Percentiles rank a stretch among this genome's conserved stretches.
phyloP scores from a whole-genome alignment of 352 stramenopile genomes.

The Globisporangium lucens region DNA sequence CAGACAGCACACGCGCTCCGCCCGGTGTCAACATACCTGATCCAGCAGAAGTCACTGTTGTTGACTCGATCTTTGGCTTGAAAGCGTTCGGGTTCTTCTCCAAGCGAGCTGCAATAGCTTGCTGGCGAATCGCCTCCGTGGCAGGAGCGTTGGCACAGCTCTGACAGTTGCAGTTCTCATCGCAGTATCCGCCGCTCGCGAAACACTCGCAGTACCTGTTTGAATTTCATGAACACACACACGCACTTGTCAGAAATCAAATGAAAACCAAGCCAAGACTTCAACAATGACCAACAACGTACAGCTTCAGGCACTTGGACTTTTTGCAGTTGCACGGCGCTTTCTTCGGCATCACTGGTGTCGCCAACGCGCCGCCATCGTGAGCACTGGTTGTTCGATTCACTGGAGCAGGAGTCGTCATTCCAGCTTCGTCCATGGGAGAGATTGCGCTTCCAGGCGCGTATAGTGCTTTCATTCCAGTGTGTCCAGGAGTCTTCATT shows the following conservation, averaged over 20 bases:
- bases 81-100: constrained; percentile 95
- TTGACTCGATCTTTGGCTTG: constrained; percentile 92
- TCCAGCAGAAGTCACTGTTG: background rate
- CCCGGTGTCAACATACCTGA: constrained; percentile 3
- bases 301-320: constrained; percentile 96
- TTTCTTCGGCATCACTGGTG: constrained; percentile 36
- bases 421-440: background rate
- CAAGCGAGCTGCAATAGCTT: constrained; percentile 88
- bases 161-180: constrained; percentile 91
- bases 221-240: background rate
- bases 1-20: constrained; percentile 5
- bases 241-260: background rate
- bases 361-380: constrained; percentile 6
- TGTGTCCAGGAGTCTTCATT: background rate
- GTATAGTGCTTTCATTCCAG: background rate
- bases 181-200: constrained; percentile 88
- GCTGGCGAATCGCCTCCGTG: constrained; percentile 65
- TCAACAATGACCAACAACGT: constrained; percentile 16
- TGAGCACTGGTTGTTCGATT: constrained; percentile 16
- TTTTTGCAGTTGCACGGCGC: constrained; percentile 96
- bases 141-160: constrained; percentile 87
- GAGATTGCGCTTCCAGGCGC: background rate
- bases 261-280: background rate
- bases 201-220: constrained; percentile 95
- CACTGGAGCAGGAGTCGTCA: constrained; percentile 21